Evolutionary conservation across 768 basidiomycete species (phyloP).

Genomic region (Clavaria fumosa): DNA sequence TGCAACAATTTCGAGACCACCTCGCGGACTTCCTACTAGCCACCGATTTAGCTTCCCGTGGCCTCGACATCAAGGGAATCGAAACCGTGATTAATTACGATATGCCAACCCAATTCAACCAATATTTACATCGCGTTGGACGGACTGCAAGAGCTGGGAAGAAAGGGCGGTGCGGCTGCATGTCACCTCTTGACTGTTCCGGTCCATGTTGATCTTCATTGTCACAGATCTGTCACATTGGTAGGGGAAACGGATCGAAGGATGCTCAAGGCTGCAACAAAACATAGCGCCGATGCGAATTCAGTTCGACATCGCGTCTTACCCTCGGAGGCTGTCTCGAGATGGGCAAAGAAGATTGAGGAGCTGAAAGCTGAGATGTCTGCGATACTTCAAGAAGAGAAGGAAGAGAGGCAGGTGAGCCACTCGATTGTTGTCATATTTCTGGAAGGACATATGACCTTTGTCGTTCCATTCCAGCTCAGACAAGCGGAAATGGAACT

Average conservation of each 20-base stretch:
- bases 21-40: constrained; percentile 87
- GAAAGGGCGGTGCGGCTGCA: constrained; percentile 67
- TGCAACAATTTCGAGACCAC: constrained; percentile 80
- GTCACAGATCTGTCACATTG: constrained; percentile 71
- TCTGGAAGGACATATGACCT: no score
- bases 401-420: constrained; percentile 79
- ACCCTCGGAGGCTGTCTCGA: constrained; percentile 54
- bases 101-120: constrained; percentile 86
- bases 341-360: constrained; percentile 56
- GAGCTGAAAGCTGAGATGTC: constrained; percentile 61
- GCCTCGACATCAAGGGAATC: constrained; percentile 94
- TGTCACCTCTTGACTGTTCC: no score
- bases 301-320: constrained; percentile 82
- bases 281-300: constrained; percentile 64
- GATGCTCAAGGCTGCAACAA: constrained; percentile 91
- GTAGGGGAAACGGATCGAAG: constrained; percentile 95
- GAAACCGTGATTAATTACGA: constrained; percentile 99
- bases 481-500: constrained; percentile 92
- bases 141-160: constrained; percentile 91
- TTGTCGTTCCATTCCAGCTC: constrained; percentile 31
- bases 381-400: constrained; percentile 77
- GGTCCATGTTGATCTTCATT: neutral
- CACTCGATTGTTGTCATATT: constrained; percentile 4
- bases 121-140: constrained; percentile 95
- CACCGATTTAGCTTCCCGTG: constrained; percentile 89